These are phyloP conservation scores for Fusarium sp. DNA, from an alignment of 2,329 filamentous ascomycete genomes.

Conservation along the genomic window DNA sequence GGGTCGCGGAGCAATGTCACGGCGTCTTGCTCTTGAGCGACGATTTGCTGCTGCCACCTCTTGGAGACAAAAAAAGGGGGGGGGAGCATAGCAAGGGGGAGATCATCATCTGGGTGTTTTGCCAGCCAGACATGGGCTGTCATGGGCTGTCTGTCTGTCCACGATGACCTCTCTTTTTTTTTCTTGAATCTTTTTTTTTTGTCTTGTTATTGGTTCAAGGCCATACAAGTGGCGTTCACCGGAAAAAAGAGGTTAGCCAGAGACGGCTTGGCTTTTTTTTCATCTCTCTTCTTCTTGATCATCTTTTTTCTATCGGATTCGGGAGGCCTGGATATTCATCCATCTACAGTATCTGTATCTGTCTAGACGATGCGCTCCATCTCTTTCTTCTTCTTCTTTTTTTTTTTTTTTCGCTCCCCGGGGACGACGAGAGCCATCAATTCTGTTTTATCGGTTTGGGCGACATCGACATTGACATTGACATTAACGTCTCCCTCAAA, in stretches of 20 bases:
- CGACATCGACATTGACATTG: slow-evolving; percentile 15
- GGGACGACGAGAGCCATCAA: slow-evolving; percentile 31
- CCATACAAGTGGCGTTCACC: background rate
- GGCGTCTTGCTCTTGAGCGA: slow-evolving; percentile 13
- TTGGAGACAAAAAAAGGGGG: slow-evolving; percentile 9
- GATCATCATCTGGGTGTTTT: background rate
- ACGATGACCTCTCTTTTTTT: background rate
- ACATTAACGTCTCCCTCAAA: slow-evolving; percentile 10
- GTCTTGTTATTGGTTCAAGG: background rate
- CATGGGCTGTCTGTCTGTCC: background rate
- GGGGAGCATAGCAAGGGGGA: background rate
- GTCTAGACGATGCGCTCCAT: slow-evolving; percentile 33
- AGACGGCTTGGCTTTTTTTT: background rate
- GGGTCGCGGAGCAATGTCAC: slow-evolving; percentile 20
- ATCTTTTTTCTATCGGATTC: background rate
- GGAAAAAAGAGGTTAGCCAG: background rate
- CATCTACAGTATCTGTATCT: slow-evolving; percentile 9
- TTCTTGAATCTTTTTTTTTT: background rate
- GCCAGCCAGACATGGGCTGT: background rate
- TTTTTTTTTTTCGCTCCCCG: slow-evolving; percentile 7
- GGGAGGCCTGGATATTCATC: slow-evolving; percentile 7
- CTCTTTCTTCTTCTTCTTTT: slow-evolving; percentile 6
- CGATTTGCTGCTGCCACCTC: slow-evolving; percentile 21
- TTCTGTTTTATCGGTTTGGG: slow-evolving; percentile 14
- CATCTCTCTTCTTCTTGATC: background rate